These are phyloP conservation scores for Epichloe amarillans DNA, from an alignment of 2,329 filamentous ascomycete species.

Conservation along the genomic window DNA sequence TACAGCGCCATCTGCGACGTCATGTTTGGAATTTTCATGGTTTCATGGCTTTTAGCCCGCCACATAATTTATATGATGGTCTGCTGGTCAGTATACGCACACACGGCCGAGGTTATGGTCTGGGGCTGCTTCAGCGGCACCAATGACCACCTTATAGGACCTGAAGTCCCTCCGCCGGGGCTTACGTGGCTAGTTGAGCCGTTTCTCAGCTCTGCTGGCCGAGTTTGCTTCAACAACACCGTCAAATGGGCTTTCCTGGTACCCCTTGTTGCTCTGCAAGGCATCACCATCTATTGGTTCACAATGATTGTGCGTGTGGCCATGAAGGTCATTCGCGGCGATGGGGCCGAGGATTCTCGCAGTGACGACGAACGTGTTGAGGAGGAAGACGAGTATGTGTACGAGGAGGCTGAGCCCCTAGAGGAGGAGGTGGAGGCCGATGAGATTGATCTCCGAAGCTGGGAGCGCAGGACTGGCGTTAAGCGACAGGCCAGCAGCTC, in stretches of 20 bases:
- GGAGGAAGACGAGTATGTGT: slow-evolving; percentile 38
- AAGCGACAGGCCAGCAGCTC: slow-evolving; percentile 40
- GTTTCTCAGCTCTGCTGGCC: slow-evolving; percentile 55
- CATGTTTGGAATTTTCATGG: slow-evolving; percentile 74
- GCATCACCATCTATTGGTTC: slow-evolving; percentile 79
- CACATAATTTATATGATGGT: slow-evolving; percentile 70
- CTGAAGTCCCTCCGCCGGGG: slow-evolving; percentile 34
- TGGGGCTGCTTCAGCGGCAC: slow-evolving; percentile 59
- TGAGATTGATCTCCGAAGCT: slow-evolving; percentile 51
- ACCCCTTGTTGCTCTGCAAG: slow-evolving; percentile 64
- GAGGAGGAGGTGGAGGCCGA: slow-evolving; percentile 70
- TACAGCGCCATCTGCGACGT: slow-evolving; percentile 66
- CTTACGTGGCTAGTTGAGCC: slow-evolving; percentile 58
- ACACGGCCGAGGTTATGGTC: slow-evolving; percentile 48
- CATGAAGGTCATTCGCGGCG: slow-evolving; percentile 62
- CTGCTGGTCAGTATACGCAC: slow-evolving; percentile 67
- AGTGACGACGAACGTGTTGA: slow-evolving; percentile 65
- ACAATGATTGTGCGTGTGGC: slow-evolving; percentile 76
- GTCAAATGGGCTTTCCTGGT: slow-evolving; percentile 67
- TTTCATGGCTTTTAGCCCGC: slow-evolving; percentile 70
- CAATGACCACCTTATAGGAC: slow-evolving; percentile 40
- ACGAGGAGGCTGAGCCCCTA: slow-evolving; percentile 41
- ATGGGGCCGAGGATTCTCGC: slow-evolving; percentile 68
- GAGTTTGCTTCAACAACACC: slow-evolving; percentile 67
- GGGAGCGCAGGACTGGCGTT: slow-evolving; percentile 43